Base-by-base conservation (phyloP, 176 grass and related monocot genomes). In the Leersia perrieri region DNA sequence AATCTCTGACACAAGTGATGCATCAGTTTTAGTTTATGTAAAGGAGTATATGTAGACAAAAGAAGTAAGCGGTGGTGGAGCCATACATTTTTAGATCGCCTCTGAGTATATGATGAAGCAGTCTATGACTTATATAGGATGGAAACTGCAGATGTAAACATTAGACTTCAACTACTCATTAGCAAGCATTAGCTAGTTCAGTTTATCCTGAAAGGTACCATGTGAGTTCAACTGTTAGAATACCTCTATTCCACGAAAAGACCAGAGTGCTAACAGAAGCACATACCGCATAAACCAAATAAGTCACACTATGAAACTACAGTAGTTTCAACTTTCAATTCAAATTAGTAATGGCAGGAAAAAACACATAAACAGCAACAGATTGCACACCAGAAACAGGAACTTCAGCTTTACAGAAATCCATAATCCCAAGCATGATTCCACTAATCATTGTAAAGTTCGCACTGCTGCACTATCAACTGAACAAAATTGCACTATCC, bases 161-260 rank as follows among this genome's bases (percentile, higher is more conserved):
- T 22, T 55, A 55, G 20, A 55, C 25, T n/a, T n/a, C n/a, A n/a
- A 28, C 5, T 28, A 38, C 28, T 60, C 4, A 68, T 18, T 25
- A 69, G 78, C 44, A 68, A 68, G 42, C 42, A 80, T 57, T 68
- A 36, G 15, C n/a, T 69, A 33, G 65, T 26, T 69, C 13, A 58
- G 13, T 68, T 28, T 38, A 18, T 58, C 68, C 20, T 69, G 10
- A 69, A 58, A 39, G 7, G 13, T 4, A 60, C 5, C 9, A 7
- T 57, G 31, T 60, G 32, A 3, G 11, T 60, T 26, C 73, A 60
- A 38, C 22, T 36, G 51, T 30, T 40, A 18, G 5, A 64, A 77
- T 44, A 64, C 58, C 58, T 41, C 14, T 31, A 42, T 8, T 42
- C 63, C 35, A 77, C 9, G 28, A 3, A 4, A 63, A 40, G 58